phyloP scores from a whole-genome alignment of 2,329 filamentous ascomycete genomes.

The Aciculosporium take region DNA sequence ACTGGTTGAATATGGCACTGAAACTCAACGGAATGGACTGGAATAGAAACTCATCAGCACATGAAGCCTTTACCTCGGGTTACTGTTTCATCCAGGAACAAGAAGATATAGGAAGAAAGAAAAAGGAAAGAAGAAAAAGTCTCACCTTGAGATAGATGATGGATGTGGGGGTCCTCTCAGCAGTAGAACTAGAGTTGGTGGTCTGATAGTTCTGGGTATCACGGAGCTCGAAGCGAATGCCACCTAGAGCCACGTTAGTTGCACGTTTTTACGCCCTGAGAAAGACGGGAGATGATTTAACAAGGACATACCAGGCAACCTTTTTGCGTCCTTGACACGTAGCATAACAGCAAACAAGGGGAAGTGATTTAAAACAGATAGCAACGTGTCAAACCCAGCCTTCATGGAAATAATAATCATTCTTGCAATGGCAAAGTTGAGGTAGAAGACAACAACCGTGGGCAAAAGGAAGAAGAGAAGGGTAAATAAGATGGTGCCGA shows the following conservation, averaged over 20 bases:
- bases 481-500: conserved; percentile 94
- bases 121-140: not conserved
- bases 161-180: conserved; percentile 49
- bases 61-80: too few relatives aligned
- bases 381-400: conserved; percentile 74
- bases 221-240: conserved; percentile 80
- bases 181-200: conserved; percentile 23
- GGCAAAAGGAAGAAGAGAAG: conserved; percentile 88
- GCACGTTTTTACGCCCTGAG: not conserved
- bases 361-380: conserved; percentile 94
- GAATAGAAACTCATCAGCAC: not conserved
- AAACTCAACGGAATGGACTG: conserved; percentile 81
- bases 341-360: conserved; percentile 96
- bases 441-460: conserved; percentile 90
- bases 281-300: conserved; percentile 10
- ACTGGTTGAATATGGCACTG: conserved; percentile 91
- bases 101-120: not conserved
- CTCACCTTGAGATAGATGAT: conserved; percentile 74
- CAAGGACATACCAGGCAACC: conserved; percentile 58
- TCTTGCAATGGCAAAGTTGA: conserved; percentile 85
- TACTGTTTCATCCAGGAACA: too few relatives aligned
- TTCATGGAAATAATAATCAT: conserved; percentile 94
- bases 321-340: conserved; percentile 77
- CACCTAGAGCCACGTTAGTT: conserved; percentile 20
- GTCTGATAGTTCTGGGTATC: conserved; percentile 46